Percentiles rank a stretch among this genome's conserved stretches.
These are phyloP conservation scores for Ceratocystis variospora DNA, from an alignment of 2,329 filamentous ascomycete species.

Conservation along the genomic window DNA sequence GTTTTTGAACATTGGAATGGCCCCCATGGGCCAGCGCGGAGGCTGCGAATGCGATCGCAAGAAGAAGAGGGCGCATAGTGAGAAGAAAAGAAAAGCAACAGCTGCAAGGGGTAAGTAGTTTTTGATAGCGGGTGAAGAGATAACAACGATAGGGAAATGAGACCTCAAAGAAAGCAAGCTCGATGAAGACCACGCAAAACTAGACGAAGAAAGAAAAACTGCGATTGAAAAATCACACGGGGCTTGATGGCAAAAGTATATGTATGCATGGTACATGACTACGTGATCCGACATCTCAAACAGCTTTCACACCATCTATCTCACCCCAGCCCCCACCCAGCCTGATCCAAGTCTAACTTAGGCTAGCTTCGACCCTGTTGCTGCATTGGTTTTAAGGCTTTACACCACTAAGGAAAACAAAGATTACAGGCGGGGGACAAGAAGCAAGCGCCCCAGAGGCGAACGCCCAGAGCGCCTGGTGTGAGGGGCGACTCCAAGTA, in stretches of 20 bases:
- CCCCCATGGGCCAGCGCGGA: constrained; percentile 37
- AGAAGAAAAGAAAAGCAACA: neutral
- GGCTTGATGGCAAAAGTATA: neutral
- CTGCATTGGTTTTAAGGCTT: neutral
- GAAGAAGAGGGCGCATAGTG: constrained; percentile 16
- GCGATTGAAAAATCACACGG: neutral
- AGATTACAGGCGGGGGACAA: neutral
- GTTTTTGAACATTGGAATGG: constrained; percentile 38
- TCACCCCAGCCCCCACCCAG: neutral
- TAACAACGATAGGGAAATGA: neutral
- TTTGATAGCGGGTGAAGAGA: neutral
- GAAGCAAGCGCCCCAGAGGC: neutral
- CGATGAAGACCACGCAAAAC: neutral
- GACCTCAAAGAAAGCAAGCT: neutral
- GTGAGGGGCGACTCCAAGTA: no score
- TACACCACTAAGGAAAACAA: neutral
- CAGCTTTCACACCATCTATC: neutral
- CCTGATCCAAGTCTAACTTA: neutral
- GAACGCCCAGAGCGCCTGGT: no score
- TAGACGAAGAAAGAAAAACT: neutral
- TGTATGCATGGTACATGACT: no score
- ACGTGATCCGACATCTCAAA: no score
- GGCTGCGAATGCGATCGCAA: constrained; percentile 29
- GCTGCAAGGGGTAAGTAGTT: neutral
- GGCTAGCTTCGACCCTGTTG: neutral